phyloP scores from a whole-genome alignment of 495 filamentous ascomycete species.

The Chaetomium cochliodes region DNA sequence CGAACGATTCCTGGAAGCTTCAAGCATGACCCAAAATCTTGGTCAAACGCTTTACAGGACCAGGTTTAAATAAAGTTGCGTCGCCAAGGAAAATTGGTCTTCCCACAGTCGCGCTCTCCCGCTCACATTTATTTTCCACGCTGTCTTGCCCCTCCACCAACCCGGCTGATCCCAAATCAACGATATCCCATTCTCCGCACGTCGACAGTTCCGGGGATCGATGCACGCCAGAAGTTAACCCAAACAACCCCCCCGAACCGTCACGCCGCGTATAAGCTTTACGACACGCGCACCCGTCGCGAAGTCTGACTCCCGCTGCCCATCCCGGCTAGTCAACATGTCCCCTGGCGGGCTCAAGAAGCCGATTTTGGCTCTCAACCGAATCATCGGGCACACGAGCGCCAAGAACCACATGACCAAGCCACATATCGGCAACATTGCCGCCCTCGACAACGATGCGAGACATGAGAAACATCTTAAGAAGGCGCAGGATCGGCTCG shows the following conservation, averaged over 20 bases:
- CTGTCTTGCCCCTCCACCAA: neutral
- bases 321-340: constrained; percentile 26
- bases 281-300: neutral
- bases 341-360: constrained; percentile 42
- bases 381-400: constrained; percentile 43
- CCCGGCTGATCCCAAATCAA: neutral
- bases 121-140: neutral
- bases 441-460: constrained; percentile 40
- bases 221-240: neutral
- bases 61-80: neutral
- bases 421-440: constrained; percentile 49
- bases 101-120: neutral
- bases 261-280: neutral
- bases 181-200: too few relatives aligned
- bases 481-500: constrained; percentile 48
- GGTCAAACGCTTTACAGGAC: neutral
- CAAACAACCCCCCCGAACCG: neutral
- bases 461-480: constrained; percentile 52
- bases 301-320: neutral
- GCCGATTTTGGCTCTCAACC: constrained; percentile 45
- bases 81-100: neutral
- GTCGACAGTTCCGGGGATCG: neutral
- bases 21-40: neutral
- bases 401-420: constrained; percentile 50
- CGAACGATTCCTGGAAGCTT: neutral